These are phyloP conservation scores for Yarrowia divulgata DNA, from an alignment of 805 yeast species.

Conservation along the genomic window DNA sequence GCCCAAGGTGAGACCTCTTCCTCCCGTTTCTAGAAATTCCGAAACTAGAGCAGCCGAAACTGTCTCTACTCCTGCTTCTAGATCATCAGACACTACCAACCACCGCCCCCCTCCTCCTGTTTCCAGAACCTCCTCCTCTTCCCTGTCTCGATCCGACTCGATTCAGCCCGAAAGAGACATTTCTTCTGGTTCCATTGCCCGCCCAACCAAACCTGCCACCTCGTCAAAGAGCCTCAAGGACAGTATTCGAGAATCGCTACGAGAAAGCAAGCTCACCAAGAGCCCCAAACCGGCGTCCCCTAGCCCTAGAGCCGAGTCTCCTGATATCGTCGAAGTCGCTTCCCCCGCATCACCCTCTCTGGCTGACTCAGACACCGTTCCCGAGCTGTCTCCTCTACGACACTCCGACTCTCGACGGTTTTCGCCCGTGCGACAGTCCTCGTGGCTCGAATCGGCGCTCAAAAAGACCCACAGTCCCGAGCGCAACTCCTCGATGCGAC, in stretches of 20 bases:
- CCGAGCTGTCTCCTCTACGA: conserved; percentile 21
- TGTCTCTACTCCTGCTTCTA: background rate
- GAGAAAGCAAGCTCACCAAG: conserved; percentile 34
- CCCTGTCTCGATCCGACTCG: conserved; percentile 30
- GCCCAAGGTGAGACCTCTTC: background rate
- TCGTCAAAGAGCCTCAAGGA: conserved; percentile 35
- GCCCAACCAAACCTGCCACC: background rate
- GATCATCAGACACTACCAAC: background rate
- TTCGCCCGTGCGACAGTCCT: conserved; percentile 46
- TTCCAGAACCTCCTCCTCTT: background rate
- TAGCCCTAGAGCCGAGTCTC: conserved; percentile 12
- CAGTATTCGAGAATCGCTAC: conserved; percentile 32
- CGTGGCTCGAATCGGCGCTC: conserved; percentile 48
- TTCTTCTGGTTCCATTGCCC: background rate
- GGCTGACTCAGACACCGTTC: conserved; percentile 1
- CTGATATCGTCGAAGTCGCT: background rate
- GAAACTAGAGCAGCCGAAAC: background rate
- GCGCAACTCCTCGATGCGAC: conserved; percentile 16
- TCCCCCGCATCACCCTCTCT: conserved; percentile 14
- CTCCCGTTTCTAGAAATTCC: conserved; percentile 8
- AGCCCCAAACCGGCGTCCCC: conserved; percentile 24
- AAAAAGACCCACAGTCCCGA: conserved; percentile 42
- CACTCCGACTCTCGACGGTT: conserved; percentile 43
- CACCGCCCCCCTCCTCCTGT: conserved; percentile 18
- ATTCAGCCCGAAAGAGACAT: conserved; percentile 28